A percentile compares a stretch with the other conserved stretches of the same genome.
Evolutionary conservation across 2,329 filamentous ascomycete genomes (phyloP).

Genomic region (Fusarium duplospermum): DNA sequence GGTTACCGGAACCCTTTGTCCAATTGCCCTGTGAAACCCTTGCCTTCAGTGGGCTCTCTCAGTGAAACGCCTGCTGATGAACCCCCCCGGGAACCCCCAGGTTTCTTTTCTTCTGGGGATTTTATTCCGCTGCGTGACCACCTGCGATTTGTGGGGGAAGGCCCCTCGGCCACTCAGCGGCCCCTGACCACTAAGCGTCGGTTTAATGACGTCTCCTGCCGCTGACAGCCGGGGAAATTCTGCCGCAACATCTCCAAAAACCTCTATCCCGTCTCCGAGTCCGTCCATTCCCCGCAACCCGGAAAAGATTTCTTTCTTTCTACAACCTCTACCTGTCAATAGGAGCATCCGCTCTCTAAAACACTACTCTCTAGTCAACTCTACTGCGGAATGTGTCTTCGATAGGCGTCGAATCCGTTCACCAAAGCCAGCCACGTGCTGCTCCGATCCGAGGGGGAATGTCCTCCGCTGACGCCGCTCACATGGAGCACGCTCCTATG

Average conservation of each 20-base stretch:
- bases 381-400: constrained; percentile 42
- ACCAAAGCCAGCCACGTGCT: constrained; percentile 42
- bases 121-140: constrained; percentile 40
- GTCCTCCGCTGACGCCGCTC: constrained; percentile 65
- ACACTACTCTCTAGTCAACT: background rate
- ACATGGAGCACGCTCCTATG: constrained; percentile 69
- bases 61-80: background rate
- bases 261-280: constrained; percentile 26
- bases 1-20: constrained; percentile 34
- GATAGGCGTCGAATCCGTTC: constrained; percentile 29
- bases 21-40: constrained; percentile 1
- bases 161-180: constrained; percentile 15
- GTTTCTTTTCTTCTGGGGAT: constrained; percentile 21
- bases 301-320: constrained; percentile 11
- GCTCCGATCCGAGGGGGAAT: constrained; percentile 54
- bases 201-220: constrained; percentile 46
- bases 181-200: constrained; percentile 31
- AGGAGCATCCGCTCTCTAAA: constrained; percentile 8
- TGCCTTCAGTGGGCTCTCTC: background rate
- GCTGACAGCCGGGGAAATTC: constrained; percentile 44
- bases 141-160: constrained; percentile 26
- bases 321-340: background rate
- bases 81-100: background rate
- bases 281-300: constrained; percentile 8
- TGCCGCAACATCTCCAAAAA: constrained; percentile 42